Evolutionary conservation across 257 asterid species (phyloP), one percentile per base, ranked within the genome.

Genomic region (Haberlea rhodopensis): DNA sequence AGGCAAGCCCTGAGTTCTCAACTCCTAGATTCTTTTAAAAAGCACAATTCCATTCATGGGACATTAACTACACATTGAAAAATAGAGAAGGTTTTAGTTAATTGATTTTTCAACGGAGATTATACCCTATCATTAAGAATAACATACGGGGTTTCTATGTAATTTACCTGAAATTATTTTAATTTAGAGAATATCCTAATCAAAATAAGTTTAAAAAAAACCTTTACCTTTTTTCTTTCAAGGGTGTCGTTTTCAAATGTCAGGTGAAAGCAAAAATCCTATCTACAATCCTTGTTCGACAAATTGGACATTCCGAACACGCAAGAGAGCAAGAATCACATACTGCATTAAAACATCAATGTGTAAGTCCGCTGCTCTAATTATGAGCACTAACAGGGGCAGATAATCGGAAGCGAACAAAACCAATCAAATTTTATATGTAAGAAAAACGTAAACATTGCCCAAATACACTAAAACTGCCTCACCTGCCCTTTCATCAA

Each of bases 311-410:
- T 78, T 89, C 97, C 1, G 95, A 75, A 69, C 99, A 92, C 48
- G 97, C 99, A 57, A 89, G 94, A 49, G 96, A 92, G 70, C 99
- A 89, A 60, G 97, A 79, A 77, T 89, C 90, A 79, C 97, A 92
- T 68, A 92, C 99, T 92, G 96, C 91, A 77, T 74, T 24, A 57
- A 69, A 32, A 59, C 34, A 28, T 60, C 29, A 32, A 8, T 29
- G 52, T 18, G 71, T 78, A 19, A 86, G 73, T 49, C 19, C 0
- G 32, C 16, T 13, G 66, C 34, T 45, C 28, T 26, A 45, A 40
- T 37, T 7, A 40, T 10, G 46, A 37, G n/a, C 46, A 5, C 2
- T 37, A 37, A 11, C n/a, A 37, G n/a, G 46, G 46, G 46, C 5
- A 10, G 46, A 9, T 10, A 37, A 37, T 10, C 16, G 0, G n/a